phyloP scores from a whole-genome alignment of 1,139 yeast species.

The Nakaseomyces bracarensis region DNA sequence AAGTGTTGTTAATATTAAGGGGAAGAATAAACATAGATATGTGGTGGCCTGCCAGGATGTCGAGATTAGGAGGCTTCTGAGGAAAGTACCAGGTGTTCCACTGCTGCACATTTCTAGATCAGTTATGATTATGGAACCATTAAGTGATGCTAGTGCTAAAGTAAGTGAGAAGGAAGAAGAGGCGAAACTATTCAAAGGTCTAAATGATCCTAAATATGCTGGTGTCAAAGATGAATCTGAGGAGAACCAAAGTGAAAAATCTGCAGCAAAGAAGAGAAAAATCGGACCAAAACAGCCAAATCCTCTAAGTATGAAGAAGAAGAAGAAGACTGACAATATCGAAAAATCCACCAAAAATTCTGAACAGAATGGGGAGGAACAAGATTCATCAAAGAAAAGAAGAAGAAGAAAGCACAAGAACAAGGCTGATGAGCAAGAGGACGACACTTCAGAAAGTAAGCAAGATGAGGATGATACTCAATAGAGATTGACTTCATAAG shows the following conservation, averaged over 20 bases:
- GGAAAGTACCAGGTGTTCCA: conserved; percentile 85
- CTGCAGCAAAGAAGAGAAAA: conserved; percentile 37
- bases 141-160: conserved; percentile 60
- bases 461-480: neutral
- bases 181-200: conserved; percentile 63
- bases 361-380: neutral
- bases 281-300: conserved; percentile 75
- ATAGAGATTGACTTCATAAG: neutral
- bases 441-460: neutral
- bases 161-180: conserved; percentile 50
- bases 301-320: conserved; percentile 73
- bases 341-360: neutral
- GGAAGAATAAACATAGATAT: conserved; percentile 81
- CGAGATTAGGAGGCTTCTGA: conserved; percentile 54
- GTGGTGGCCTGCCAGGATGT: conserved; percentile 78
- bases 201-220: conserved; percentile 43
- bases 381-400: conserved; percentile 11
- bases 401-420: conserved; percentile 23
- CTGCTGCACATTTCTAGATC: conserved; percentile 77
- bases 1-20: conserved; percentile 61
- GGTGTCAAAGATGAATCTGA: conserved; percentile 16
- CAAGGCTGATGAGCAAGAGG: neutral
- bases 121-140: conserved; percentile 94
- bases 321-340: conserved; percentile 18
- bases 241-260: conserved; percentile 12